Base-by-base conservation (phyloP, 371 early-diverging fungal genomes). In the Globomyces sp. region DNA sequence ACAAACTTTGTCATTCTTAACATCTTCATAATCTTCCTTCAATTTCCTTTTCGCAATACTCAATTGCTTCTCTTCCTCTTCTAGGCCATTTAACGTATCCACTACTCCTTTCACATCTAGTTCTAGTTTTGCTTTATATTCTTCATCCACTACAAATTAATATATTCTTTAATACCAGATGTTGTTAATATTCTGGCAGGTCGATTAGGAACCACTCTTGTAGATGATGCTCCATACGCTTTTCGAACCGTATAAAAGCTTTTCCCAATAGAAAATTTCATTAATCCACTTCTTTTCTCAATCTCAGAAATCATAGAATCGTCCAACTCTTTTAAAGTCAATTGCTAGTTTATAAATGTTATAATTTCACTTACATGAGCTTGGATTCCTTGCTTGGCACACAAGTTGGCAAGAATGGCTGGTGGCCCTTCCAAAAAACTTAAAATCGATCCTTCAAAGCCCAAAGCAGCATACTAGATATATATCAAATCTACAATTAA, bases 351-450 rank as follows among this genome's bases (percentile, higher is more conserved):
- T 36, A 39, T 36, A 6, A 55, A 55, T 4, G 5, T 24, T 6
- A 40, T 39, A 8, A 37, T 57, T 55, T 55, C 43, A 11, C 49
- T 49, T 49, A 49, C 49, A 1, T 87, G 77, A n/a, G 68, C 58
- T 67, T 94, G 85, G 13, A 94, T 69, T 0, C 75, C 62, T 8
- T 78, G 71, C 53, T 80, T 74, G 10, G 75, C 63, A 67, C 93
- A 92, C 42, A 94, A 68, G 8, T 86, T 84, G 0, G 80, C 81
- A 40, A 90, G 64, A 0, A 94, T 75, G 2, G 83, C 77, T 0
- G 77, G 74, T 2, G 93, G 92, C 0, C 88, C 93, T 24, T 89
- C 88, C n/a, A 97, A 57, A 10, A 88, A 78, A 66, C 94, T 89
- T 36, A 86, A 69, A 11, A 87, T 68, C 66, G 85, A 92, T 52